Evolutionary conservation across 768 basidiomycete species (phyloP).

Genomic region (Serendipita sp.): DNA sequence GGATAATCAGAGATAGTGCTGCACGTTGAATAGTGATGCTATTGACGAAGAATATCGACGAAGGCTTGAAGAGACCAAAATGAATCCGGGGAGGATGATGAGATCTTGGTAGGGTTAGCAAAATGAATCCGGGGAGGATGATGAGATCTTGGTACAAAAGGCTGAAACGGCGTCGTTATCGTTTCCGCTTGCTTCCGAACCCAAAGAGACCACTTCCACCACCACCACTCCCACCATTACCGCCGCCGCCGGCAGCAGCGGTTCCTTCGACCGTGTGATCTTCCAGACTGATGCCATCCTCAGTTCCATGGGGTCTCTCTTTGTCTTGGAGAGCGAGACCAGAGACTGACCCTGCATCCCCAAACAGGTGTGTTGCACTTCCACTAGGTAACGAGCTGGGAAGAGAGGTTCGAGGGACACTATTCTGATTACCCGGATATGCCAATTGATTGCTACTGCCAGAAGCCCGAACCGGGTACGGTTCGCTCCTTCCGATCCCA

Average conservation of each 20-base stretch:
- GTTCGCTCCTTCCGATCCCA: neutral
- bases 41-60: too few relatives aligned
- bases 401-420: neutral
- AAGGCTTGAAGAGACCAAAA: too few relatives aligned
- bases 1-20: too few relatives aligned
- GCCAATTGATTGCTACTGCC: neutral
- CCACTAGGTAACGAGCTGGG: neutral
- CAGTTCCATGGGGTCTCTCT: neutral
- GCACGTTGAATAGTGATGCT: too few relatives aligned
- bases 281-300: neutral
- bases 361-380: neutral
- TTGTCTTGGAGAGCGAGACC: neutral
- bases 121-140: too few relatives aligned
- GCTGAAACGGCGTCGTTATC: too few relatives aligned
- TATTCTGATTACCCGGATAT: neutral
- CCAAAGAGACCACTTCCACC: neutral
- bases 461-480: neutral
- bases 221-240: too few relatives aligned
- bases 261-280: neutral
- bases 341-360: neutral
- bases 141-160: too few relatives aligned
- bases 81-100: too few relatives aligned
- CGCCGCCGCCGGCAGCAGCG: too few relatives aligned
- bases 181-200: neutral
- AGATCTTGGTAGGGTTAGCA: too few relatives aligned